Percentiles rank a stretch among this genome's conserved stretches.
Evolutionary conservation across 768 basidiomycete genomes (phyloP).

Genomic region (Strobilomyces echinocephalus): DNA sequence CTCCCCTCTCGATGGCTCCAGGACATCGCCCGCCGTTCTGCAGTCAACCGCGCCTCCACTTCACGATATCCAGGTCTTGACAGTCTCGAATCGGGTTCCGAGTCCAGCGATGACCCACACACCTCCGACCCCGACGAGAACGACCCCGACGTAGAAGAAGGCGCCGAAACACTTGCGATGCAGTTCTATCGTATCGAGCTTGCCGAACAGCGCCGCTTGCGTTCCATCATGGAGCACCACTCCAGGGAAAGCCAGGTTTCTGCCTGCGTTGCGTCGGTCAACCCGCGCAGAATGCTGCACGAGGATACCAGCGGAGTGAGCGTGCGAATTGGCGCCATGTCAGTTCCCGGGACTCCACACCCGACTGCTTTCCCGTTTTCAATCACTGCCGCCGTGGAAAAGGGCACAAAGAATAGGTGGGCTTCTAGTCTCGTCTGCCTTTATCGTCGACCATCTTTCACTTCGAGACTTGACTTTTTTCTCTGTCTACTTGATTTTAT

Average conservation of each 20-base stretch:
- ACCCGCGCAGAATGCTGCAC: conserved; percentile 5
- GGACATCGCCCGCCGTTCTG: conserved; percentile 59
- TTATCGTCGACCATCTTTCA: background rate
- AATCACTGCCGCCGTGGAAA: conserved; percentile 93
- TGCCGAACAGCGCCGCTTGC: conserved; percentile 82
- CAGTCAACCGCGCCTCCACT: conserved; percentile 12
- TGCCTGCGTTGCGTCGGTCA: background rate
- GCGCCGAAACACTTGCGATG: conserved; percentile 76
- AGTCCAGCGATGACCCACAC: conserved; percentile 33
- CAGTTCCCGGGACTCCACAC: conserved; percentile 17
- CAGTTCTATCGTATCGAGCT: conserved; percentile 93
- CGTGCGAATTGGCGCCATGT: conserved; percentile 12
- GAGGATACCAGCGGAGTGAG: background rate
- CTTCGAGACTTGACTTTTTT: background rate
- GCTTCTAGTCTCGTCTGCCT: conserved; percentile 23
- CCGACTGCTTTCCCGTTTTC: conserved; percentile 66
- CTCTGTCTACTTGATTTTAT: background rate
- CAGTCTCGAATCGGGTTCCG: conserved; percentile 26
- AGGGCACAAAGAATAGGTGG: conserved; percentile 88
- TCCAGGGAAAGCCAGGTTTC: conserved; percentile 48
- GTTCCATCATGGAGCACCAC: conserved; percentile 91
- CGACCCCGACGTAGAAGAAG: conserved; percentile 52
- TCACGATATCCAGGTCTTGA: conserved; percentile 17
- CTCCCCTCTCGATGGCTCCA: conserved; percentile 78
- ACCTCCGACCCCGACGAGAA: conserved; percentile 32